Evolutionary conservation across 495 filamentous ascomycete species (phyloP), one percentile per base, ranked within the genome.

Genomic region (Podospora comata): DNA sequence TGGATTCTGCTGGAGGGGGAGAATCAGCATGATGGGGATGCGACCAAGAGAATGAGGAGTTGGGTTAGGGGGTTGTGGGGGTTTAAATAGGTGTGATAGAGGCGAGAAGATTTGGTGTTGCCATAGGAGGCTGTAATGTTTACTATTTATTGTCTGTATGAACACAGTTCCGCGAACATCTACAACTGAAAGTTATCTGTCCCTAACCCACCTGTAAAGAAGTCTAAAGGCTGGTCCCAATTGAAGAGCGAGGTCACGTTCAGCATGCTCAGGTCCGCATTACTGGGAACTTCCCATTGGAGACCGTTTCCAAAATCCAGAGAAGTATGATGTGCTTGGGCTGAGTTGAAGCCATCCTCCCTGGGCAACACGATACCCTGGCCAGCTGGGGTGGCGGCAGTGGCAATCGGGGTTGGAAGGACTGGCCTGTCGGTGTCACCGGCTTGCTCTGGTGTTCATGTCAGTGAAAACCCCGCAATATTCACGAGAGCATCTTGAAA

Each of bases 1-100:
- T 75, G 73, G 70, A 67, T 74, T 13, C 20, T 73, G 39, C 15
- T 74, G 34, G 73, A 77, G 55, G 73, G 70, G 7, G 55, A 53
- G 26, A 30, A 53, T 20, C 59, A 53, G 16, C 19, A 64, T 1
- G 68, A 70, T 20, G 75, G 75, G 20, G 60, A 67, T 54, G 73
- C 73, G 1, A 75, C 64, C 4, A 68, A 57, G 64, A 26, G 68
- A 28, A 75, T 77, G 75, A 69, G 62, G 62, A 65, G 30, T 0
- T 77, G 75, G 75, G 28, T 65, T 6, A 65, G 18, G 62, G 56
- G 53, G 7, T n/a, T 68, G 56, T 65, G 32, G 65, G 65, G 62
- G 30, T 32, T 34, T 13, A 48, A 48, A 18, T 48, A 48, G 13
- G 39, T 48, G 39, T 32, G 30, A 32, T 7, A 4, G 0, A 32